Evolutionary conservation across 495 filamentous ascomycete species (phyloP), one percentile per base, ranked within the genome.

Genomic region (Bryoglossum gracile): DNA sequence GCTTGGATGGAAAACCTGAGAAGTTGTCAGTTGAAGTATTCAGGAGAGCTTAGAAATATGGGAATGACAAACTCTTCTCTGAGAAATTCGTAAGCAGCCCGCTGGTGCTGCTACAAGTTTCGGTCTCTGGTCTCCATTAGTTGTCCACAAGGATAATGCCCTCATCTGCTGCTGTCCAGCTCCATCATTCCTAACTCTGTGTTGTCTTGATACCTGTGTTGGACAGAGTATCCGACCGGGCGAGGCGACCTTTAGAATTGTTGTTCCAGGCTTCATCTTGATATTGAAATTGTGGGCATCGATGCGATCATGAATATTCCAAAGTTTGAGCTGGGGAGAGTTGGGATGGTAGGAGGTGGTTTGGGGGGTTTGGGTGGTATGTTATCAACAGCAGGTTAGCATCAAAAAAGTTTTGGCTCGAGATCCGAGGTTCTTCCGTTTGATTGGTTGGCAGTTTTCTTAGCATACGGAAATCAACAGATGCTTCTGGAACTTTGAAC

Each of bases 1-100:
- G 0, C 86, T 86, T 9, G 84, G 72, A 65, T 94, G 89, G 65
- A 98, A 95, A 30, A 63, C 53, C 89, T 95, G 46, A 24, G 30
- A 33, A 37, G 17, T 45, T n/a, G 16, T 50, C 47, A 42, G 45
- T n/a, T n/a, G n/a, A n/a, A n/a, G n/a, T n/a, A n/a, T n/a, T n/a
- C n/a, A n/a, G n/a, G n/a, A n/a, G n/a, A n/a, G n/a, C n/a, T n/a
- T n/a, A n/a, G n/a, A n/a, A n/a, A n/a, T n/a, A n/a, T n/a, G n/a
- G n/a, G n/a, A n/a, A n/a, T n/a, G n/a, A n/a, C n/a, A 35, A 5
- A 57, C 54, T 42, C 54, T 53, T 25, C 36, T 48, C 35, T 52
- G 54, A 18, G 35, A 4, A 16, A 26, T 25, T 19, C 45, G n/a
- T 8, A 10, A 6, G 16, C 37, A 36, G 30, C 23, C 40, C 17